These are phyloP conservation scores for Mesotaenium endlicherianum DNA, from an alignment of 139 green algal genomes.

Conservation along the genomic window DNA sequence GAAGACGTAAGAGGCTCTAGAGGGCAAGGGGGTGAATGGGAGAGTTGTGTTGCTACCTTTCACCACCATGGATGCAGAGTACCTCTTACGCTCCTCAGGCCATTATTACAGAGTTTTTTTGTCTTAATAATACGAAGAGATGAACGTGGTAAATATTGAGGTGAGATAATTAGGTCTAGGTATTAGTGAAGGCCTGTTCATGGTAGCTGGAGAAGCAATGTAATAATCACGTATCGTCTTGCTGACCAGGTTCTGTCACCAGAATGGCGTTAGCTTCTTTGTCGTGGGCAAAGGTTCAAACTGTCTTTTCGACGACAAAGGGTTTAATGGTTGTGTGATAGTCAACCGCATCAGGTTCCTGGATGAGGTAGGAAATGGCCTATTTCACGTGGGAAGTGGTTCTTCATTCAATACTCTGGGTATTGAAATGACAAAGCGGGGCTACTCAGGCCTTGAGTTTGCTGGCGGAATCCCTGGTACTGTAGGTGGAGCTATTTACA, in stretches of 20 bases:
- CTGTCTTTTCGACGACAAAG: constrained; percentile 58
- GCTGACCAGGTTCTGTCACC: constrained; percentile 42
- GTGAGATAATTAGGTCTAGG: no score
- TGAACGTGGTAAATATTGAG: no score
- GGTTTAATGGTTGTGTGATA: constrained; percentile 58
- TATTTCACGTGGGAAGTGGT: constrained; percentile 47
- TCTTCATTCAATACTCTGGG: constrained; percentile 57
- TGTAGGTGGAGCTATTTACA: constrained; percentile 60
- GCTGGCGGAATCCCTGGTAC: constrained; percentile 59
- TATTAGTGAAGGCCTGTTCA: no score
- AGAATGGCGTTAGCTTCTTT: constrained; percentile 14
- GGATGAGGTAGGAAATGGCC: constrained; percentile 1
- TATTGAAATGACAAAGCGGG: neutral
- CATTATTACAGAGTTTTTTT: no score
- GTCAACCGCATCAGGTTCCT: constrained; percentile 52
- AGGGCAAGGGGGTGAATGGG: no score
- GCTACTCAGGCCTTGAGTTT: constrained; percentile 57
- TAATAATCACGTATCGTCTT: constrained; percentile 24
- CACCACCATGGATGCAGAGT: no score
- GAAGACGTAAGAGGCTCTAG: no score
- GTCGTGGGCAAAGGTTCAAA: constrained; percentile 60
- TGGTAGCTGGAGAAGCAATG: no score
- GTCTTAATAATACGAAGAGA: no score
- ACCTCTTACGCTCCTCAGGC: no score
- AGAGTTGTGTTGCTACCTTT: no score